These are phyloP conservation scores for Halenospora varia DNA, from an alignment of 495 filamentous ascomycete species.

Conservation along the genomic window DNA sequence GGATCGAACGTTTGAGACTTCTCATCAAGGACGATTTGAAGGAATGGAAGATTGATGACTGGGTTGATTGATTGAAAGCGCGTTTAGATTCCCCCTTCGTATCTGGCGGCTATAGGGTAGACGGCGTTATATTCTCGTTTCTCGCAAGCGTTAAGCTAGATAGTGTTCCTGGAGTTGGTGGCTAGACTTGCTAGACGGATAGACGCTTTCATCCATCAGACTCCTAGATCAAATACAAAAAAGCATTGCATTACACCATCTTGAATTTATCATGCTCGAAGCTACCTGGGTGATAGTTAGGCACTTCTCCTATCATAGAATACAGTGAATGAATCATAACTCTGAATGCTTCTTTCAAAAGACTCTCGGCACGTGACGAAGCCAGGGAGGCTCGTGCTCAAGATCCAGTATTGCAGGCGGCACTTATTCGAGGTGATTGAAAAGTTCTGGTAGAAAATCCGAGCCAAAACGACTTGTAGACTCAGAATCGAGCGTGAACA, in stretches of 20 bases:
- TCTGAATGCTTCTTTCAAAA: background rate
- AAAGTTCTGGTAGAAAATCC: background rate
- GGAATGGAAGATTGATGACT: slow-evolving; percentile 56
- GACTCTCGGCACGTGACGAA: background rate
- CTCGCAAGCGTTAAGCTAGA: background rate
- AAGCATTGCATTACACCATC: too few species aligned
- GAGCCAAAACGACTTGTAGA: background rate
- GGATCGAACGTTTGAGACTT: slow-evolving; percentile 61
- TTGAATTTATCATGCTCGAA: too few species aligned
- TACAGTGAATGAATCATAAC: too few species aligned
- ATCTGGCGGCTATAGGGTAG: background rate
- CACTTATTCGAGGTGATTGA: background rate
- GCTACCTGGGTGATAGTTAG: too few species aligned
- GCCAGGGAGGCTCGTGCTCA: background rate
- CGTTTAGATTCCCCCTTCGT: background rate
- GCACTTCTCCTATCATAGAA: too few species aligned
- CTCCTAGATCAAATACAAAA: too few species aligned
- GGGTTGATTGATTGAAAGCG: slow-evolving; percentile 32
- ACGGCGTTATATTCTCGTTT: background rate
- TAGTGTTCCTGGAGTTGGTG: background rate
- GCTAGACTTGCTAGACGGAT: background rate
- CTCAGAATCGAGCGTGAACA: background rate
- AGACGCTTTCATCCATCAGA: background rate
- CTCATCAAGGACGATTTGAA: slow-evolving; percentile 51
- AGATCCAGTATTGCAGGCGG: background rate